Evolutionary conservation across 140 eudicot genomes (phyloP), one percentile per base, ranked within the genome.

Genomic region (Ambrosia hybrid): DNA sequence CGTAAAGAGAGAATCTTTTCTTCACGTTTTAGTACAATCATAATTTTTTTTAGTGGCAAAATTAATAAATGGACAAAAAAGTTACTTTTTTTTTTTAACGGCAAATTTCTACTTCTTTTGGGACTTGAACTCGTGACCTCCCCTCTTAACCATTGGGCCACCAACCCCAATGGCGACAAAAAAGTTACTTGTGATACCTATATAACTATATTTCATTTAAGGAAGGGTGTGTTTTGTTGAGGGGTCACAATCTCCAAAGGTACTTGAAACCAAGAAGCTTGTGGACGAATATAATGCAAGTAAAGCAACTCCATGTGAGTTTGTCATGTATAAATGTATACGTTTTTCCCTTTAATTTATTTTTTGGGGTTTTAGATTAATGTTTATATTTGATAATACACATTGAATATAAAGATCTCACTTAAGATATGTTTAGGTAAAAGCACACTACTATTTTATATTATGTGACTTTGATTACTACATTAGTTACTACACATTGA

Each of bases 251-350:
- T 77, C 79, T 67, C 10, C 39, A 68, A 60, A 51, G 26, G 51
- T 65, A 45, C 69, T 41, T 56, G 38, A 51, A 55, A 70, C 1
- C 81, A 77, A 77, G 81, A 77, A 77, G 65, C 76, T 70, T 77
- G 76, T 77, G 81, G 81, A 62, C 62, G 76, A 51, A 34, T 73
- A 17, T 39, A 53, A 66, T 39, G 51, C 67, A 21, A 61, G 3
- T 70, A 77, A 77, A 69, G 81, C 72, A 77, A 70, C 59, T 61
- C 58, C 76, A 70, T 61, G 81, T 77, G 81, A 70, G 51, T 37
- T 41, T 37, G 48, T 61, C 48, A 56, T 73, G 51, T 73, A 38
- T 16, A 36, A 21, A 48, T 16, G 39, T 21, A 60, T 21, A 21
- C 17, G 56, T 55, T 51, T 15, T 15, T 38, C 41, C 53, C 53